Percentiles rank a stretch among this genome's conserved stretches.
Conservation (phyloP, 176 grass and related monocot species). For the Dactylis glomerata region DNA sequence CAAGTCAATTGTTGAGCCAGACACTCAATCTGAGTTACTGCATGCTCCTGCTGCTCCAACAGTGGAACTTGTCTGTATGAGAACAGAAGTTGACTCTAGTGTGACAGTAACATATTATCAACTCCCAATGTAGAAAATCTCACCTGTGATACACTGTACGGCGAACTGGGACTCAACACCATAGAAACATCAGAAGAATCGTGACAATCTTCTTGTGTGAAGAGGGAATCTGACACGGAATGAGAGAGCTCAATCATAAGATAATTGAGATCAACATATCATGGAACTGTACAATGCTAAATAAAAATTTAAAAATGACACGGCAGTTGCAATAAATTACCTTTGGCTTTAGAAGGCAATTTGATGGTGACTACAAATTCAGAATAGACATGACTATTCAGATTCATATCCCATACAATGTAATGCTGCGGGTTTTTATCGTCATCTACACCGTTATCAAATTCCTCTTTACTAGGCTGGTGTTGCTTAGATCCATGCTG, state of each 20-base stretch:
- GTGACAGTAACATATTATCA: slow-evolving; percentile 21
- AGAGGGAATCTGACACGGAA: slow-evolving; percentile 60
- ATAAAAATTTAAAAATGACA: slow-evolving; percentile 18
- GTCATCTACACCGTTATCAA: slow-evolving; percentile 97
- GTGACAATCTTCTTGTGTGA: slow-evolving; percentile 43
- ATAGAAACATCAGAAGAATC: slow-evolving; percentile 59
- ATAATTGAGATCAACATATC: slow-evolving; percentile 16
- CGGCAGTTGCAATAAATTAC: slow-evolving; percentile 38
- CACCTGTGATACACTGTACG: slow-evolving; percentile 56
- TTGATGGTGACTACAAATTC: slow-evolving; percentile 87
- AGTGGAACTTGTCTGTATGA: slow-evolving; percentile 53
- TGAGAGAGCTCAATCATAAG: slow-evolving; percentile 23
- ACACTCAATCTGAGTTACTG: slow-evolving; percentile 44
- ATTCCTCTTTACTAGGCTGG: slow-evolving; percentile 61
- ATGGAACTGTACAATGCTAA: slow-evolving; percentile 21
- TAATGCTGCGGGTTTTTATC: slow-evolving; percentile 84
- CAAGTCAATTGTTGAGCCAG: slow-evolving; percentile 42
- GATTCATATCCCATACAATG: slow-evolving; percentile 88
- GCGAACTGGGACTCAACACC: slow-evolving; percentile 63
- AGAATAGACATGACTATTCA: slow-evolving; percentile 84
- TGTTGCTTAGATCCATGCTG: slow-evolving; percentile 75
- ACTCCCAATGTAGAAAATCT: slow-evolving; percentile 30
- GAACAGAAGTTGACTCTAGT: slow-evolving; percentile 40
- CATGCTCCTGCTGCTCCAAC: slow-evolving; percentile 45
- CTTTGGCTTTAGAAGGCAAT: slow-evolving; percentile 70